Evolutionary conservation across 1,139 yeast species (phyloP).

Genomic region (Zygosaccharomyces sapae): DNA sequence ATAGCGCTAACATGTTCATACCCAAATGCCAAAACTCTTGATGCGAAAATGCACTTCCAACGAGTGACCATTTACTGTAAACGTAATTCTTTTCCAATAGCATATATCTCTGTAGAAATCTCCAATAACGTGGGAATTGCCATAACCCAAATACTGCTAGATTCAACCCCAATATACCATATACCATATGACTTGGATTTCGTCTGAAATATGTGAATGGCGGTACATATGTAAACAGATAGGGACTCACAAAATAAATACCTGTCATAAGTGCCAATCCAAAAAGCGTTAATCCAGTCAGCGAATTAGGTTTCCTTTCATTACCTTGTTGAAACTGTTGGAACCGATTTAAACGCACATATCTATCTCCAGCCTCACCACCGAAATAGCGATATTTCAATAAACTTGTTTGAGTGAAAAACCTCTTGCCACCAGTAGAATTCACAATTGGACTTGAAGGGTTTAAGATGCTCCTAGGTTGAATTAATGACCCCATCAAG

Average conservation of each 20-base stretch:
- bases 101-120: slow-evolving; percentile 57
- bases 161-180: slow-evolving; percentile 65
- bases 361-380: slow-evolving; percentile 21
- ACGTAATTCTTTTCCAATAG: slow-evolving; percentile 55
- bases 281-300: slow-evolving; percentile 33
- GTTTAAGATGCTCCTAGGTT: slow-evolving; percentile 8
- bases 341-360: slow-evolving; percentile 32
- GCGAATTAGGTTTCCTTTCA: slow-evolving; percentile 22
- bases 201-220: slow-evolving; percentile 53
- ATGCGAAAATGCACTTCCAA: slow-evolving; percentile 85
- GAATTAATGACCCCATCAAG: slow-evolving; percentile 17
- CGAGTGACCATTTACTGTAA: slow-evolving; percentile 58
- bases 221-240: slow-evolving; percentile 52
- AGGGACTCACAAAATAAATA: slow-evolving; percentile 50
- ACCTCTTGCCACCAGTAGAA: slow-evolving; percentile 7
- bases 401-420: slow-evolving; percentile 14
- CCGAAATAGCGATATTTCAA: slow-evolving; percentile 14
- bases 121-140: slow-evolving; percentile 55
- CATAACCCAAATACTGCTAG: slow-evolving; percentile 68
- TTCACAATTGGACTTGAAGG: slow-evolving; percentile 1
- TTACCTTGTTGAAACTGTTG: slow-evolving; percentile 27
- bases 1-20: slow-evolving; percentile 82
- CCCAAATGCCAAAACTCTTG: slow-evolving; percentile 75
- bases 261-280: slow-evolving; percentile 42
- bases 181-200: slow-evolving; percentile 60